These are phyloP conservation scores for Penicillium hesseltinei DNA, from an alignment of 2,329 filamentous ascomycete genomes.

Conservation along the genomic window DNA sequence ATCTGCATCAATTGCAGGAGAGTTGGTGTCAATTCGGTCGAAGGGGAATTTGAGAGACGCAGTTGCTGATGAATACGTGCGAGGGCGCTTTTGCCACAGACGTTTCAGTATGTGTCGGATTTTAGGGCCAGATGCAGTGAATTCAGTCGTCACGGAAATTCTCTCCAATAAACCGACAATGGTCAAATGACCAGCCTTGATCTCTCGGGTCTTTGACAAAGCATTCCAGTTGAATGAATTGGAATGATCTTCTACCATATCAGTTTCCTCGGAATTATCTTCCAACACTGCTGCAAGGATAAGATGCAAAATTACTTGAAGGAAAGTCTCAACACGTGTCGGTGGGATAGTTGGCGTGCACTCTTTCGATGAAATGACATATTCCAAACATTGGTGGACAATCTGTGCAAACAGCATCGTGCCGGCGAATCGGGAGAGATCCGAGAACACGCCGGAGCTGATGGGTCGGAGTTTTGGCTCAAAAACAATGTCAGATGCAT, in stretches of 20 bases:
- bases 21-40: constrained; percentile 77
- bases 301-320: constrained; percentile 88
- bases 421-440: constrained; percentile 74
- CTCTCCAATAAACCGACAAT: constrained; percentile 54
- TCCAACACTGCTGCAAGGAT: constrained; percentile 82
- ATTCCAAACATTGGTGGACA: constrained; percentile 82
- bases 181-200: constrained; percentile 43
- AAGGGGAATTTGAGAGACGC: constrained; percentile 59
- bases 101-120: constrained; percentile 78
- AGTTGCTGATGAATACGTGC: constrained; percentile 68
- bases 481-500: constrained; percentile 79
- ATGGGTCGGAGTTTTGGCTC: constrained; percentile 82
- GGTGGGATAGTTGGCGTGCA: constrained; percentile 72
- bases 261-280: constrained; percentile 63
- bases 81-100: constrained; percentile 78
- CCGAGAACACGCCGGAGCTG: constrained; percentile 70
- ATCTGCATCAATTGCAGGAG: constrained; percentile 66
- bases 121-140: constrained; percentile 79
- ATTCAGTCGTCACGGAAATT: constrained; percentile 65
- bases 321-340: constrained; percentile 83
- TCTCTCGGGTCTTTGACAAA: constrained; percentile 59
- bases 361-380: constrained; percentile 67
- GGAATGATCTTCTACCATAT: constrained; percentile 46
- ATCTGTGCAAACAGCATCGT: constrained; percentile 86
- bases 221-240: constrained; percentile 72